Percentiles rank a stretch among this genome's conserved stretches.
Conservation (phyloP, 352 stramenopile species). For the Globisporangium heterothallicum region DNA sequence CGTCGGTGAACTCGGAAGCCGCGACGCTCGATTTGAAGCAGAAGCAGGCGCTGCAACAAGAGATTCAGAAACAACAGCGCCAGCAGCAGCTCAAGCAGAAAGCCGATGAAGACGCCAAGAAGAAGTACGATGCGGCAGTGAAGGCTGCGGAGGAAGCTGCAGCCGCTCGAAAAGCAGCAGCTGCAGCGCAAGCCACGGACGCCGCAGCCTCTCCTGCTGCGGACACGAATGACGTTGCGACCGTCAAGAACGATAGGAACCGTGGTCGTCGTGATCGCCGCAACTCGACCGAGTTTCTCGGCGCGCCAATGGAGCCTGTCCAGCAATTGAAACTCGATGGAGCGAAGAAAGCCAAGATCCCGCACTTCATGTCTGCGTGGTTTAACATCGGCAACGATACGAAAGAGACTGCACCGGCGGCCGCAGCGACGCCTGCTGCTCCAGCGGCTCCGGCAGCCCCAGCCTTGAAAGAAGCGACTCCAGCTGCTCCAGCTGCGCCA, state of each 20-base stretch:
- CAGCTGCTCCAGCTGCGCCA: conserved; percentile 12
- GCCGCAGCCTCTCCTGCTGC: neutral
- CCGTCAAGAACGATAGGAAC: conserved; percentile 33
- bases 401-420: conserved; percentile 16
- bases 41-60: conserved; percentile 44
- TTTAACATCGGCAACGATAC: conserved; percentile 51
- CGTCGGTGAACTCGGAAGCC: conserved; percentile 39
- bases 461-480: conserved; percentile 3
- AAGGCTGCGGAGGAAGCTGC: conserved; percentile 22
- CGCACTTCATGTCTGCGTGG: conserved; percentile 62
- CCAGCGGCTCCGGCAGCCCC: neutral
- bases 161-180: conserved; percentile 14
- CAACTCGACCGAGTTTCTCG: conserved; percentile 48
- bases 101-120: conserved; percentile 11
- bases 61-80: conserved; percentile 37
- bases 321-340: conserved; percentile 61
- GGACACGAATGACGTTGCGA: conserved; percentile 35
- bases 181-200: neutral
- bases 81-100: conserved; percentile 17
- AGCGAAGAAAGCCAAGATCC: conserved; percentile 70
- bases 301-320: conserved; percentile 41
- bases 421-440: conserved; percentile 14
- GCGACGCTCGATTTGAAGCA: conserved; percentile 54
- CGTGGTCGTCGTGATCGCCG: conserved; percentile 26
- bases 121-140: conserved; percentile 15